Conservation (phyloP, 78 protist species). For the Dictyostelium brefeldianum region DNA sequence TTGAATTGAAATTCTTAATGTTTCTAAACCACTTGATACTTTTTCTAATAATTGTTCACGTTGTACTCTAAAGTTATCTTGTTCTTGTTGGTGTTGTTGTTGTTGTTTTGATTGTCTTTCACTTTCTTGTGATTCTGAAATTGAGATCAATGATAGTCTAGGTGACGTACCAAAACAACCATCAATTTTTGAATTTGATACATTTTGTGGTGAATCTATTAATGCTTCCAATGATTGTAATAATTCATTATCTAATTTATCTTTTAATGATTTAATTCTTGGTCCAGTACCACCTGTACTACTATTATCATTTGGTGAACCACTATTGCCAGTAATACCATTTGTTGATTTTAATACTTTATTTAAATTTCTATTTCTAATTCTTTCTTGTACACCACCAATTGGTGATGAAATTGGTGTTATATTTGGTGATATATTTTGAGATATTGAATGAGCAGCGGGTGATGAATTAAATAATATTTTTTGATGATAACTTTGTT, state of each 20-base stretch:
- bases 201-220: not conserved
- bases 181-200: not conserved
- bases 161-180: not conserved
- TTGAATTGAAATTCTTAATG: not conserved
- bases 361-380: not conserved
- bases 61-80: not conserved
- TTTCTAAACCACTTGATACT: slow-evolving; percentile 17
- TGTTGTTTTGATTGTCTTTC: not conserved
- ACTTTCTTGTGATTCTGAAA: not conserved
- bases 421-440: not conserved
- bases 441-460: not conserved
- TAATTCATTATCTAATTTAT: not conserved
- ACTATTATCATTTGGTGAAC: not conserved
- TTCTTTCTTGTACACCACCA: not conserved
- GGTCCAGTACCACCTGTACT: not conserved
- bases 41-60: not conserved
- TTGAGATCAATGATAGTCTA: not conserved
- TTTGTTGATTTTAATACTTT: not conserved
- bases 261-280: not conserved
- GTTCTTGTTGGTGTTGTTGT: not conserved
- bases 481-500: not conserved
- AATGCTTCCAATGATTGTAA: not conserved
- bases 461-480: not conserved
- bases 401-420: slow-evolving; percentile 11
- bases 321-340: no score